Percentiles rank a stretch among this genome's conserved stretches.
phyloP scores from a whole-genome alignment of 495 filamentous ascomycete species.

The Tuber umbilicatum region DNA sequence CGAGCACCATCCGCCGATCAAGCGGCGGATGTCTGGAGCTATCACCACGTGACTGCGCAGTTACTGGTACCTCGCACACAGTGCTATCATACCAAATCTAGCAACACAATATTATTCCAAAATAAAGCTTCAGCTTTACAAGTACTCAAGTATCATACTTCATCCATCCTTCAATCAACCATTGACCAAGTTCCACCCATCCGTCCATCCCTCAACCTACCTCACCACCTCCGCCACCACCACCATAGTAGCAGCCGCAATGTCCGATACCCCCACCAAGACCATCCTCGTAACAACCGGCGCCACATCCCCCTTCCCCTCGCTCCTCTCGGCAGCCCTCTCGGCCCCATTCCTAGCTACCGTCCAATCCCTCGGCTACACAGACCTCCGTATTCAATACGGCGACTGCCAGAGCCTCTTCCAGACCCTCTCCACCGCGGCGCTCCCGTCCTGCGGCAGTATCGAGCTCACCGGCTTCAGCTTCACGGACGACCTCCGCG shows the following conservation, averaged over 20 bases:
- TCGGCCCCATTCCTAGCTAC: conserved; percentile 54
- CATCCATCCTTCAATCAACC: not conserved
- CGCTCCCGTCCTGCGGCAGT: conserved; percentile 23
- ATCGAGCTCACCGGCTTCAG: conserved; percentile 51
- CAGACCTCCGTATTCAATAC: conserved; percentile 66
- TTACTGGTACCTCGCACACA: not conserved
- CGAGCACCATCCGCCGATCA: not conserved
- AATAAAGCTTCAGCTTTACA: not conserved
- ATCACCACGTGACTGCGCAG: not conserved
- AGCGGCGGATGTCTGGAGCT: not conserved
- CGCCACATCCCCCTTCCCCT: conserved; percentile 76
- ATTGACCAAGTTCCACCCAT: not conserved
- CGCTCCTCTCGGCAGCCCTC: conserved; percentile 62
- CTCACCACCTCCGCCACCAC: conserved; percentile 2
- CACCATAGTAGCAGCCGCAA: conserved; percentile 6
- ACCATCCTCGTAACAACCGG: conserved; percentile 73
- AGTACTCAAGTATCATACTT: not conserved
- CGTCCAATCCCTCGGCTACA: conserved; percentile 54
- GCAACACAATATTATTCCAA: not conserved
- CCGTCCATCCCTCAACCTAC: not conserved
- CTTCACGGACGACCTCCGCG: conserved; percentile 54
- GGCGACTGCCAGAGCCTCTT: conserved; percentile 48
- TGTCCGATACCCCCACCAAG: conserved; percentile 13
- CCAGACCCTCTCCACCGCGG: conserved; percentile 18
- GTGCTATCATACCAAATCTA: not conserved